Evolutionary conservation across 306 rosid genomes (phyloP), one percentile per base, ranked within the genome.

Genomic region (Malus sieversii): DNA sequence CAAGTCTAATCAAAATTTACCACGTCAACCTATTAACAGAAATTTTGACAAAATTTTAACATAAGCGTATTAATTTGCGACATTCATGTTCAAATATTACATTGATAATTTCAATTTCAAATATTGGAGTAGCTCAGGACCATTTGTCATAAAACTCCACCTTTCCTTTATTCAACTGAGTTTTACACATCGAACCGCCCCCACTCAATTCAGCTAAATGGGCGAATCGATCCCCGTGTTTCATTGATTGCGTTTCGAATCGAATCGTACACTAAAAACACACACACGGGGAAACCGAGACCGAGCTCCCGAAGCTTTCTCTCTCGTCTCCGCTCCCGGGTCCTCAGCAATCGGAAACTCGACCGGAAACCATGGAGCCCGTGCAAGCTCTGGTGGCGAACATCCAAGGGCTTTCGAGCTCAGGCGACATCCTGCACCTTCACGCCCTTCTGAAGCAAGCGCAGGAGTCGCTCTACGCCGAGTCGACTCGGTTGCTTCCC

Each of bases 351-450:
- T 53, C 70, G 51, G 59, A 69, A 42, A 0, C 65, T 46, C 40
- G 46, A 40, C 42, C 65, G 38, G 11, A 7, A 40, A 44, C 12
- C 53, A 86, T 86, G 88, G 85, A 71, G 19, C 64, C 85, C 19
- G 61, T 86, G 29, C 88, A 86, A 80, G 79, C 85, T 15, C 59
- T 92, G 35, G 74, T 86, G 1, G 63, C 90, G 13, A 96, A 89
- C 84, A 95, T 95, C 72, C 92, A 84, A 66, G 90, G 90, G 45
- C 84, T 92, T 0, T 92, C 97, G 44, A 78, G 87, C 79, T 35
- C 88, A 75, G 92, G 78, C 4, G 92, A 88, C 72, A 33, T 88
- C 48, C 68, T 90, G 44, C 91, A 90, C 77, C 97, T 95, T 32
- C 93, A 88, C 57, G 72, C 9, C 42, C 68, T 86, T 73, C 84